Conservation (phyloP, 768 basidiomycete genomes). For the Multifurca ochricompacta region DNA sequence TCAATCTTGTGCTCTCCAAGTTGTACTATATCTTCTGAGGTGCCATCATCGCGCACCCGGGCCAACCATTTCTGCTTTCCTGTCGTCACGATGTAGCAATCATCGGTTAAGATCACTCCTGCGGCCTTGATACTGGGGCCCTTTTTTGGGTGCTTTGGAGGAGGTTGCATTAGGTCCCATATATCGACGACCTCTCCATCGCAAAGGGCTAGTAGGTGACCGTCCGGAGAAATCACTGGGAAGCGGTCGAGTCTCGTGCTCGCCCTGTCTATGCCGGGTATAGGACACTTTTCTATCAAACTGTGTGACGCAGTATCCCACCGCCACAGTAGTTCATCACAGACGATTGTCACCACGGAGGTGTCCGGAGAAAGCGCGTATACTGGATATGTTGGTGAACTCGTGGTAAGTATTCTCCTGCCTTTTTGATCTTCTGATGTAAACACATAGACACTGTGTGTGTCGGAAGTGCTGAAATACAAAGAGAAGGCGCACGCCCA, state of each 20-base stretch:
- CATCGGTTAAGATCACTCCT: neutral
- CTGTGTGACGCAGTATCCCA: neutral
- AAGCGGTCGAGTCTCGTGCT: slow-evolving; percentile 6
- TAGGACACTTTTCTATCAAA: neutral
- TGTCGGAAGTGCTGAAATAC: neutral
- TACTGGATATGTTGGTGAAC: slow-evolving; percentile 4
- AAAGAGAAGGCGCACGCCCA: slow-evolving; percentile 7
- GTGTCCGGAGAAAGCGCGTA: slow-evolving; percentile 8
- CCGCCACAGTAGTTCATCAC: neutral
- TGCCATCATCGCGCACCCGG: slow-evolving; percentile 4
- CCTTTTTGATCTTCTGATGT: slow-evolving; percentile 1
- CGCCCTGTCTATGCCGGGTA: neutral
- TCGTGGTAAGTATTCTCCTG: slow-evolving; percentile 4
- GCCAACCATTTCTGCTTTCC: slow-evolving; percentile 3
- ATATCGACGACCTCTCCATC: slow-evolving; percentile 7
- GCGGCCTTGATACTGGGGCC: neutral
- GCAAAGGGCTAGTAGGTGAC: slow-evolving; percentile 7
- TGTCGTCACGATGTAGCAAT: slow-evolving; percentile 7
- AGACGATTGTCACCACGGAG: slow-evolving; percentile 6
- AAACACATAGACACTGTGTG: slow-evolving; percentile 3
- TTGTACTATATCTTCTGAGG: slow-evolving; percentile 6
- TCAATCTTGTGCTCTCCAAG: slow-evolving; percentile 4
- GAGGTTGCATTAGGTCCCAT: slow-evolving; percentile 6
- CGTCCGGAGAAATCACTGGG: slow-evolving; percentile 8
- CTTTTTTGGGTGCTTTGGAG: neutral